A percentile compares a stretch with the other conserved stretches of the same genome.
Conservation (phyloP, 305 asterid species). For the Petunia hybrid region DNA sequence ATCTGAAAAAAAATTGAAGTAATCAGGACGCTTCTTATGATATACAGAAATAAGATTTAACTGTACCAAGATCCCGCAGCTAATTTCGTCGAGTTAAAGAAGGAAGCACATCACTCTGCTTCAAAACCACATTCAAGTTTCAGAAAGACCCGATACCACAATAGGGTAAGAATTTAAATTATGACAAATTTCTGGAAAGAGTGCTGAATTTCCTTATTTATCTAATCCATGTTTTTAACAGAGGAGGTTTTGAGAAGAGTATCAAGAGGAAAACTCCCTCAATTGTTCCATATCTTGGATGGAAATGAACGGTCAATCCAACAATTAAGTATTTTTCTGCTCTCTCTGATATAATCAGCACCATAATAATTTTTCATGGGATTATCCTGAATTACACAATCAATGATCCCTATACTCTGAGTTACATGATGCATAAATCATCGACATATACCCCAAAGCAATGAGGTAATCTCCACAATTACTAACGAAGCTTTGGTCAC, state of each 20-base stretch:
- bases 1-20: constrained; percentile 58
- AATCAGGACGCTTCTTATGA: background rate
- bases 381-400: background rate
- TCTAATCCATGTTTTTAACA: background rate
- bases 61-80: background rate
- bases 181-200: background rate
- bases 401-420: constrained; percentile 1
- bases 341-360: constrained; percentile 2
- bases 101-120: constrained; percentile 19
- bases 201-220: constrained; percentile 1
- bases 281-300: background rate
- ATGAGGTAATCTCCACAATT: background rate
- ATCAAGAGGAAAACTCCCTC: constrained; percentile 8
- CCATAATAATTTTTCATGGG: constrained; percentile 4
- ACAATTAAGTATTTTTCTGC: background rate
- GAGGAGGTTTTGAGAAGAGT: constrained; percentile 13
- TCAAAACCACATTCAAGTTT: constrained; percentile 16
- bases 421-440: background rate
- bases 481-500: background rate
- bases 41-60: background rate
- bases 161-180: constrained; percentile 18
- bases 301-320: constrained; percentile 20
- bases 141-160: background rate
- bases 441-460: constrained; percentile 1
- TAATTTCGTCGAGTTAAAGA: background rate